Base-by-base conservation (phyloP, 495 filamentous ascomycete genomes). In the Aspergillus bridgeri region DNA sequence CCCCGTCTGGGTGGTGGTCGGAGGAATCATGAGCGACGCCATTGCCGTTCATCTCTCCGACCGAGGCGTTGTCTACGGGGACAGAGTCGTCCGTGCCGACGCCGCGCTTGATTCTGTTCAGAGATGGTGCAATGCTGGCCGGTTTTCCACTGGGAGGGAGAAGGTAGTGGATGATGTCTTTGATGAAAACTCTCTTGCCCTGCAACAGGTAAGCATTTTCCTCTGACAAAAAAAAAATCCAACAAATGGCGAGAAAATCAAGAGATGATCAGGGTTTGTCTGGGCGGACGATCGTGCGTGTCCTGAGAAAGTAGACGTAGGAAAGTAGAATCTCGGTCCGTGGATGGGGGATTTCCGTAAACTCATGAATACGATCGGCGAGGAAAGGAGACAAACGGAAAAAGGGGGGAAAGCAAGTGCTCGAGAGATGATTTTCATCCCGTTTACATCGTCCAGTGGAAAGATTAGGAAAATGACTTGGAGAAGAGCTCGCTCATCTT, bases 131-230 rank as follows among this genome's bases (percentile, higher is more conserved):
- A 55, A 93, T 85, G 38, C 72, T 79, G 43, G 88, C 83, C 18
- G 81, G 76, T 53, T 86, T 78, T n/a, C 76, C 75, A 59, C 86
- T 68, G 3, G 91, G 92, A 5, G 93, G 91, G 54, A 93, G 74
- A 45, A 96, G 76, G 69, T 97, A 96, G 70, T 97, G 85, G 42
- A 88, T 83, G 66, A 98, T 98, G 71, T 98, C 94, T 71, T 98
- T 98, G 82, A 98, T 94, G 79, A 98, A 96, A 63, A 96, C 72
- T 56, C 94, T 88, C 75, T 96, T 96, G 62, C 74, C 67, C 64
- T 74, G 59, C 43, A 56, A 20, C 64, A 58, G 70, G 71, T 81
- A 75, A 80, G 76, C 71, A 62, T 67, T 58, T 52, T 48, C 17
- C 18, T 29, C 15, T 18, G 27, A 22, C 18, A 21, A 23, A 8